Evolutionary conservation across 1,284 basidiomycete genomes (phyloP).

Genomic region (Boletus mariae): DNA sequence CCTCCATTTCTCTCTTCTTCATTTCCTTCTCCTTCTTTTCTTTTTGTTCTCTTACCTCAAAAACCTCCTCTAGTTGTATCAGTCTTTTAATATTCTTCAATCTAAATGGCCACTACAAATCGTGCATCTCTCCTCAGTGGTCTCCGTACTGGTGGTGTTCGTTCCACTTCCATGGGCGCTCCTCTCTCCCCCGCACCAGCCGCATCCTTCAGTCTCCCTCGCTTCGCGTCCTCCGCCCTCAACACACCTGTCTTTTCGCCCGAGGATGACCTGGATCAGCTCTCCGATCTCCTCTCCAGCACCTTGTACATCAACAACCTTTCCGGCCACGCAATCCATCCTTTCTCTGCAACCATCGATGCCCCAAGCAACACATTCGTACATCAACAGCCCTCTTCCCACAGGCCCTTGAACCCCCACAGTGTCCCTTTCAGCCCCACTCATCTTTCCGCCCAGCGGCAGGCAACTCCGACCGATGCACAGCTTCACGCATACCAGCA

Average conservation of each 20-base stretch:
- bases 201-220: constrained; percentile 53
- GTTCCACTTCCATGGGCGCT: constrained; percentile 56
- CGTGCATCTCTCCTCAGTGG: constrained; percentile 80
- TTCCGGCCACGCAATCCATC: constrained; percentile 20
- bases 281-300: constrained; percentile 53
- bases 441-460: constrained; percentile 37
- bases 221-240: constrained; percentile 42
- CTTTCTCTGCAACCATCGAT: constrained; percentile 70
- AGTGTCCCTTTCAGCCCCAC: constrained; percentile 54
- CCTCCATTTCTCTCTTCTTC: neutral
- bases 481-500: constrained; percentile 59
- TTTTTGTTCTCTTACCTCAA: constrained; percentile 12
- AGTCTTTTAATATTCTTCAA: constrained; percentile 38
- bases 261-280: constrained; percentile 57
- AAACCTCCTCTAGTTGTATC: constrained; percentile 26
- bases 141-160: constrained; percentile 81
- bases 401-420: constrained; percentile 52
- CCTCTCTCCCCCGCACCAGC: constrained; percentile 69
- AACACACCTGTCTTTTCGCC: constrained; percentile 40
- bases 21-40: constrained; percentile 15
- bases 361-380: constrained; percentile 59
- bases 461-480: constrained; percentile 38
- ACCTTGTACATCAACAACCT: constrained; percentile 41
- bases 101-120: constrained; percentile 57
- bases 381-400: constrained; percentile 48